Percentiles rank a stretch among this genome's conserved stretches.
Conservation (phyloP, 192 early-diverging fungal genomes). For the Gamsiella multidivaricata region DNA sequence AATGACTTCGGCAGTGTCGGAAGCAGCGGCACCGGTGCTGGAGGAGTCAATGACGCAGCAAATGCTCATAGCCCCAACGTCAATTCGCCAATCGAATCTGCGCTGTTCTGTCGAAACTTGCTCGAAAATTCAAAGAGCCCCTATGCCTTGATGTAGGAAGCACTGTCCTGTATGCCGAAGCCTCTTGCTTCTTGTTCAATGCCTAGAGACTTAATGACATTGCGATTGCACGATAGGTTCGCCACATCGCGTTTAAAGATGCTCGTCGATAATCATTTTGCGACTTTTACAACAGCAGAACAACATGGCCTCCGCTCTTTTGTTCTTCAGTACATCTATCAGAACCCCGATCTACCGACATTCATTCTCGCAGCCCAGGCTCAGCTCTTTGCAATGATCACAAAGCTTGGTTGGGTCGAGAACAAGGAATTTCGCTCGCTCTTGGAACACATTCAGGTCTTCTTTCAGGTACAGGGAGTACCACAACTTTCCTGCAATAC, state of each 20-base stretch:
- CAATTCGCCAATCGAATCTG: conserved; percentile 42
- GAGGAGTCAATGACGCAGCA: background rate
- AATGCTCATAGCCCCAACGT: conserved; percentile 21
- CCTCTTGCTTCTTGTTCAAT: background rate
- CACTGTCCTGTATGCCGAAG: background rate
- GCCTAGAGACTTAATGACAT: background rate
- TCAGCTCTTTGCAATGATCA: conserved; percentile 69
- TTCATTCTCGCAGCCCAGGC: conserved; percentile 68
- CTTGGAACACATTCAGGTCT: conserved; percentile 63
- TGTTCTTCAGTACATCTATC: conserved; percentile 67
- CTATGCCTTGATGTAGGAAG: conserved; percentile 37
- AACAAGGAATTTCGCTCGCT: conserved; percentile 68
- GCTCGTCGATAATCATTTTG: conserved; percentile 39
- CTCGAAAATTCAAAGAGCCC: conserved; percentile 41
- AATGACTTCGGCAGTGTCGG: background rate
- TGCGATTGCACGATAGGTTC: conserved; percentile 27
- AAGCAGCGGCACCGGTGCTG: background rate
- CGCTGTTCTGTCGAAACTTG: conserved; percentile 35
- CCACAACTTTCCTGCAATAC: too few species aligned
- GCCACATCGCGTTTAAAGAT: conserved; percentile 36
- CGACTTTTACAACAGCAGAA: conserved; percentile 30
- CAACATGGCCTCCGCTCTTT: conserved; percentile 56
- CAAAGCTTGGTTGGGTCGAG: conserved; percentile 81
- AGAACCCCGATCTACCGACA: conserved; percentile 60
- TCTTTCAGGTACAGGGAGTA: conserved; percentile 71